phyloP scores from a whole-genome alignment of 1,284 basidiomycete species.

The Fomitopsis betulina region DNA sequence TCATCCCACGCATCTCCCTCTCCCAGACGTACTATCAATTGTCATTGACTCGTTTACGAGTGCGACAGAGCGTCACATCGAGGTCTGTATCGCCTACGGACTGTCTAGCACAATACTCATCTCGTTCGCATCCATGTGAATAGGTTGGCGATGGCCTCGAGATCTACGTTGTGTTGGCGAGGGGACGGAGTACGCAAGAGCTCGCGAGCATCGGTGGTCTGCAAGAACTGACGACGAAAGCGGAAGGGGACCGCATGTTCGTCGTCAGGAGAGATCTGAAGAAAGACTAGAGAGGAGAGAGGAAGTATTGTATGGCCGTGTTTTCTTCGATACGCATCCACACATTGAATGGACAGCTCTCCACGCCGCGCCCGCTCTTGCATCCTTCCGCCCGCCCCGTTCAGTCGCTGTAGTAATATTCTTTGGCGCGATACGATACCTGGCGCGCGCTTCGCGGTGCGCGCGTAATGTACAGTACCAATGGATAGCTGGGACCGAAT shows the following conservation, averaged over 20 bases:
- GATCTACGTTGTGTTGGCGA: slow-evolving; percentile 81
- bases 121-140: slow-evolving; percentile 8
- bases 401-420: slow-evolving; percentile 1
- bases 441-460: neutral
- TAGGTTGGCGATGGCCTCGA: slow-evolving; percentile 93
- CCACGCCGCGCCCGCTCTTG: neutral
- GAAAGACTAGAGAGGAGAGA: slow-evolving; percentile 42
- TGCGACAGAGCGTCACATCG: slow-evolving; percentile 95
- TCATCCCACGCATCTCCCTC: slow-evolving; percentile 78
- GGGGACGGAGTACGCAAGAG: slow-evolving; percentile 58
- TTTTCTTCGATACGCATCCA: neutral
- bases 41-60: slow-evolving; percentile 92
- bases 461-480: slow-evolving; percentile 1
- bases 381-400: neutral
- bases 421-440: slow-evolving; percentile 2
- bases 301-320: neutral
- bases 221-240: slow-evolving; percentile 55
- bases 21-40: slow-evolving; percentile 76
- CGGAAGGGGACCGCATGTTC: slow-evolving; percentile 70
- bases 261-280: slow-evolving; percentile 71
- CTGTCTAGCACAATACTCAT: neutral
- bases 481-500: neutral
- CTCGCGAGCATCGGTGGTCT: slow-evolving; percentile 54
- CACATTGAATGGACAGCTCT: slow-evolving; percentile 1
- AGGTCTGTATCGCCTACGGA: slow-evolving; percentile 44